phyloP scores from a whole-genome alignment of 805 yeast species.

The Kazachstania africana region DNA sequence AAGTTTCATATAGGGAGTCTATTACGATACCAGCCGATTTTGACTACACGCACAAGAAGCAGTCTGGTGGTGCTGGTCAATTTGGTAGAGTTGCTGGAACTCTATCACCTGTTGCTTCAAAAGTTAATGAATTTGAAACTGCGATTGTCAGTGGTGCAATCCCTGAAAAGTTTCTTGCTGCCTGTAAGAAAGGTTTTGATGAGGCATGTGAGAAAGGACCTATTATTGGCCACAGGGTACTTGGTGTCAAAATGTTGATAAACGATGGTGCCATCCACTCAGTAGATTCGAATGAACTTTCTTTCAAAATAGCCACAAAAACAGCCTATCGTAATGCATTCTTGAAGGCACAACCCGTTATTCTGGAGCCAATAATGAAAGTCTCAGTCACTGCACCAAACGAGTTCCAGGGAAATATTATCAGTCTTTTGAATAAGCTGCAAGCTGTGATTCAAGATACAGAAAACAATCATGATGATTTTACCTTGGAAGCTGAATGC shows the following conservation, averaged over 20 bases:
- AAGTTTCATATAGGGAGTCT: conserved; percentile 95
- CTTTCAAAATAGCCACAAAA: conserved; percentile 86
- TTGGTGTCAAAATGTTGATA: conserved; percentile 86
- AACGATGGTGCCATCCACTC: conserved; percentile 96
- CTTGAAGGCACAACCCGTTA: conserved; percentile 69
- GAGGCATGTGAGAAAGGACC: conserved; percentile 96
- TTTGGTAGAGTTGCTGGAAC: conserved; percentile 92
- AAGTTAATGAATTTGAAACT: conserved; percentile 64
- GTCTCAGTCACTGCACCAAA: conserved; percentile 88
- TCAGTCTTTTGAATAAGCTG: conserved; percentile 83
- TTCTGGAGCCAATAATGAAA: conserved; percentile 93
- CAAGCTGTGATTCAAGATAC: conserved; percentile 90
- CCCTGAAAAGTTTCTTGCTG: conserved; percentile 85
- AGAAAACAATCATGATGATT: conserved; percentile 88
- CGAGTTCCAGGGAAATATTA: conserved; percentile 91
- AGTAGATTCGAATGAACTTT: conserved; percentile 92
- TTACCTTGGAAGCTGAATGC: conserved; percentile 87
- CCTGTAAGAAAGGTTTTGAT: conserved; percentile 91
- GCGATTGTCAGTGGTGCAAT: conserved; percentile 94
- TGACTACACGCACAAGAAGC: conserved; percentile 94
- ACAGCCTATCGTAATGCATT: conserved; percentile 91
- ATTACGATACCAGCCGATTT: conserved; percentile 60
- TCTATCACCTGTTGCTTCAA: conserved; percentile 37
- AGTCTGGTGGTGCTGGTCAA: conserved; percentile 99
- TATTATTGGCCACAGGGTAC: conserved; percentile 82